Conservation (phyloP, 2,329 filamentous ascomycete species). For the Stachybotrys chartarum region DNA sequence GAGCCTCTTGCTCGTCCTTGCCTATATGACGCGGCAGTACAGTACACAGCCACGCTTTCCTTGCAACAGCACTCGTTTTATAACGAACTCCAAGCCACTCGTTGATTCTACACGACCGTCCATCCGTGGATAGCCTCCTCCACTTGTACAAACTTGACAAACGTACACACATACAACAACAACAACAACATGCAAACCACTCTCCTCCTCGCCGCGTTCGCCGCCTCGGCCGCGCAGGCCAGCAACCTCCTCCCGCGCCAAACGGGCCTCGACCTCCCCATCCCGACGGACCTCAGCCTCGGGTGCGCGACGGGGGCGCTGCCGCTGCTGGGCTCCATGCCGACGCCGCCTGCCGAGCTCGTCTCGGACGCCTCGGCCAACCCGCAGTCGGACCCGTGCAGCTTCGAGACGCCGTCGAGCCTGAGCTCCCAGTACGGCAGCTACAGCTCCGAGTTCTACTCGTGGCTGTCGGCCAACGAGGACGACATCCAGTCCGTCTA, state of each 20-base stretch:
- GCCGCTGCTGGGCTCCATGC: slow-evolving; percentile 15
- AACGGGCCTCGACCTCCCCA: slow-evolving; percentile 7
- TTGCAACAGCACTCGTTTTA: too few relatives aligned
- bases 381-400: slow-evolving; percentile 23
- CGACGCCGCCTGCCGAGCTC: slow-evolving; percentile 22
- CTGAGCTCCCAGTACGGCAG: slow-evolving; percentile 21
- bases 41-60: too few relatives aligned
- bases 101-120: too few relatives aligned
- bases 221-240: slow-evolving; percentile 17
- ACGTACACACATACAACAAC: too few relatives aligned
- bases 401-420: slow-evolving; percentile 19
- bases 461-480: slow-evolving; percentile 22
- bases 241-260: slow-evolving; percentile 20
- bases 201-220: slow-evolving; percentile 15
- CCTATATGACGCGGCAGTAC: too few relatives aligned
- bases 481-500: slow-evolving; percentile 16
- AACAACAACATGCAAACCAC: slow-evolving; percentile 21
- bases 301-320: slow-evolving; percentile 16
- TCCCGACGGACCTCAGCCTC: slow-evolving; percentile 2
- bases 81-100: too few relatives aligned
- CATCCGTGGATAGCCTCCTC: too few relatives aligned
- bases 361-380: slow-evolving; percentile 13
- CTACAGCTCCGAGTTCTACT: slow-evolving; percentile 21
- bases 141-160: too few relatives aligned
- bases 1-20: too few relatives aligned